Evolutionary conservation across 2,329 filamentous ascomycete species (phyloP).

Genomic region (Colletotrichum sp.): DNA sequence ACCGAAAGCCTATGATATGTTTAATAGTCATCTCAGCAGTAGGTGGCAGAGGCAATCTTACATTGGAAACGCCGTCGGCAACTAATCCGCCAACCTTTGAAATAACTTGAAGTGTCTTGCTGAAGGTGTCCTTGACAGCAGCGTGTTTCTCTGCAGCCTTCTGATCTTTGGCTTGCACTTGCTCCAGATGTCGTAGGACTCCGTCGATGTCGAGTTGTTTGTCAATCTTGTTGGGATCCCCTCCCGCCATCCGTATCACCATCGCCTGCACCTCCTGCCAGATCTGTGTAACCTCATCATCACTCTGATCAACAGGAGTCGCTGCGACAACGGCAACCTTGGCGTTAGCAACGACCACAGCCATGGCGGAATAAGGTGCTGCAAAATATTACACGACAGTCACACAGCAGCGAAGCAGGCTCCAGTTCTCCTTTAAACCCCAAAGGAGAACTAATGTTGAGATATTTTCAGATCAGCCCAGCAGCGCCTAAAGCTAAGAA

Average conservation of each 20-base stretch:
- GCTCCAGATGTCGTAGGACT: constrained; percentile 31
- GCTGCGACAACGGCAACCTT: not conserved
- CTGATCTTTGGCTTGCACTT: constrained; percentile 26
- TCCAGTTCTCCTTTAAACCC: not conserved
- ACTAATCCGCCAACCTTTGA: constrained; percentile 37
- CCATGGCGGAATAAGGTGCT: not conserved
- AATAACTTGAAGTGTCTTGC: constrained; percentile 36
- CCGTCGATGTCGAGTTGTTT: constrained; percentile 30
- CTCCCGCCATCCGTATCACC: constrained; percentile 35
- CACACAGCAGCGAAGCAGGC: not conserved
- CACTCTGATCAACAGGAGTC: not conserved
- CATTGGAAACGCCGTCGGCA: constrained; percentile 29
- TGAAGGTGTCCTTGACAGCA: constrained; percentile 30
- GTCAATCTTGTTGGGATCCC: constrained; percentile 28
- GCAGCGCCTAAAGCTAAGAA: not conserved
- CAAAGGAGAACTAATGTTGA: not conserved
- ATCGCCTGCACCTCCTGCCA: constrained; percentile 37
- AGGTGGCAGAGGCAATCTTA: not conserved
- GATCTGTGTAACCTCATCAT: constrained; percentile 31
- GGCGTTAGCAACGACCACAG: not conserved
- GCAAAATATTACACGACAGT: not conserved
- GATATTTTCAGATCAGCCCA: not conserved
- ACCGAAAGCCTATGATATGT: constrained; percentile 31
- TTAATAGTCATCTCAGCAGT: not conserved
- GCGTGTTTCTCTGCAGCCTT: constrained; percentile 33